These are phyloP conservation scores for Leptographium lundbergii DNA, from an alignment of 2,329 filamentous ascomycete genomes.

Conservation along the genomic window DNA sequence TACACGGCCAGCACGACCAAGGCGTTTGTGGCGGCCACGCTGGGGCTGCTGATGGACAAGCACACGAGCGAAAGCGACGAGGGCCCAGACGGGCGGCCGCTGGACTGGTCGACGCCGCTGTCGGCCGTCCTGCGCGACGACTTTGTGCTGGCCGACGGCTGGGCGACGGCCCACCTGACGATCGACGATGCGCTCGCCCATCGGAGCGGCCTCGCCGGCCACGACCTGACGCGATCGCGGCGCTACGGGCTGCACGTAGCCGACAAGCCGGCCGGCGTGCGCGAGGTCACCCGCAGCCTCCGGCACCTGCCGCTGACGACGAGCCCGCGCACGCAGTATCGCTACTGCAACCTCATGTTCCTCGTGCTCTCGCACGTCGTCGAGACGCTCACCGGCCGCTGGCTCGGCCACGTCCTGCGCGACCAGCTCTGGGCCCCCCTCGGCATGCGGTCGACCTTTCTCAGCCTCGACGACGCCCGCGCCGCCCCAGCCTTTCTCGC, in stretches of 20 bases:
- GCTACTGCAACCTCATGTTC: conserved; percentile 43
- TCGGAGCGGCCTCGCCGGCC: conserved; percentile 33
- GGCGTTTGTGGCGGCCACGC: conserved; percentile 34
- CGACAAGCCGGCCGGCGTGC: conserved; percentile 17
- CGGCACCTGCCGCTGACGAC: conserved; percentile 28
- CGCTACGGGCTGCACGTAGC: conserved; percentile 13
- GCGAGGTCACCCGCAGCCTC: conserved; percentile 25
- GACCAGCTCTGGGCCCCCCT: conserved; percentile 29
- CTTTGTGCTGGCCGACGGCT: conserved; percentile 29
- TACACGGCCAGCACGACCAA: conserved; percentile 43
- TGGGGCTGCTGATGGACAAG: conserved; percentile 34
- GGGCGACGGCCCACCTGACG: conserved; percentile 31
- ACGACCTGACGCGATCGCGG: conserved; percentile 22
- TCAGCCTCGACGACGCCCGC: conserved; percentile 19
- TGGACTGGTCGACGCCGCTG: conserved; percentile 34
- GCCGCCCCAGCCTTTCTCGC: conserved; percentile 21
- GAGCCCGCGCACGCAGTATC: conserved; percentile 26
- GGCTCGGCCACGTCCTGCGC: conserved; percentile 26
- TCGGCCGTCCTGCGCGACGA: conserved; percentile 33
- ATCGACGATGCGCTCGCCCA: conserved; percentile 41
- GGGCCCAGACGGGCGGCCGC: background rate
- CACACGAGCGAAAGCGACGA: no score
- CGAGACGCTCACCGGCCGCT: conserved; percentile 24
- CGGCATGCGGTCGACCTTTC: conserved; percentile 28
- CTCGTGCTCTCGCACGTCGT: conserved; percentile 31